Conservation (phyloP, 148 eudicot genomes). For the Pouteria glomerata region DNA sequence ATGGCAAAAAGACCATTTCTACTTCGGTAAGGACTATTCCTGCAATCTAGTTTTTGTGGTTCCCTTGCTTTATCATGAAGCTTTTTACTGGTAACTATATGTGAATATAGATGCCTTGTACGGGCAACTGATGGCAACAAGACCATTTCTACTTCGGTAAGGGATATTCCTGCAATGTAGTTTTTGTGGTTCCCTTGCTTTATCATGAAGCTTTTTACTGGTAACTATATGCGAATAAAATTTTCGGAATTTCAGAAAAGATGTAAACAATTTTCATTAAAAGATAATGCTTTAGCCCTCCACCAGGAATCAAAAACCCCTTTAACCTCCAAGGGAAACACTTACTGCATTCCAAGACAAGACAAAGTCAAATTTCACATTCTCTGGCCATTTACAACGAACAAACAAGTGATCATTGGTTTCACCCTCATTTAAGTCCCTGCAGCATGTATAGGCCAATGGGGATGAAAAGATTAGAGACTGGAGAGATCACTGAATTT, state of each 20-base stretch:
- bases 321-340: too few species aligned
- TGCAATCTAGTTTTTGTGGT: not conserved
- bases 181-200: not conserved
- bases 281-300: not conserved
- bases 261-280: not conserved
- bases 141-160: slow-evolving; percentile 77
- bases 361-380: too few species aligned
- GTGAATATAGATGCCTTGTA: slow-evolving; percentile 70
- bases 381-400: too few species aligned
- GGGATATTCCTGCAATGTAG: not conserved
- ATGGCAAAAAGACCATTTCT: slow-evolving; percentile 83
- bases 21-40: slow-evolving; percentile 51
- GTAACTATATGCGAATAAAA: slow-evolving; percentile 26
- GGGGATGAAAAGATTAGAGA: too few species aligned
- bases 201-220: not conserved
- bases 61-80: not conserved
- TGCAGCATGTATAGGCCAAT: too few species aligned
- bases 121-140: slow-evolving; percentile 95
- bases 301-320: too few species aligned
- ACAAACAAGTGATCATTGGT: too few species aligned
- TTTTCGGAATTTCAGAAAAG: not conserved
- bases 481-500: too few species aligned
- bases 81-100: not conserved
- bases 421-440: too few species aligned
- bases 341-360: too few species aligned